These are phyloP conservation scores for Paecilomyces formosus DNA, from an alignment of 2,329 filamentous ascomycete species.

Conservation along the genomic window DNA sequence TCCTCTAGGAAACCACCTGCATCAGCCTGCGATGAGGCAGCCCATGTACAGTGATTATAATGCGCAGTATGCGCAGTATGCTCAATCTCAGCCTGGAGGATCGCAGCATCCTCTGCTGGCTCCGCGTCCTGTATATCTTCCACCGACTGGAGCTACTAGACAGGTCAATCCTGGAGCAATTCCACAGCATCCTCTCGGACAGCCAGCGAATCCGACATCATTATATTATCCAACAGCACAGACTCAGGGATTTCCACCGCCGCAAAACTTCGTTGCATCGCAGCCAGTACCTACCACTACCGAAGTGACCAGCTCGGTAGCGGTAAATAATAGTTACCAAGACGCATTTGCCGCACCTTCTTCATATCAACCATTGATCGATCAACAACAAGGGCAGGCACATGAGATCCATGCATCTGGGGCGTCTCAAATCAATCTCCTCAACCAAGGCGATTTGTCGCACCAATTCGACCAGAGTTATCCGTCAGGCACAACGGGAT, in stretches of 20 bases:
- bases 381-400: neutral
- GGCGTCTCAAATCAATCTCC: neutral
- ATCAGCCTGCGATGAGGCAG: conserved; percentile 10
- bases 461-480: neutral
- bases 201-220: conserved; percentile 5
- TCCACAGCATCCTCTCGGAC: neutral
- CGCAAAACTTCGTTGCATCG: neutral
- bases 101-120: conserved; percentile 27
- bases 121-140: conserved; percentile 17
- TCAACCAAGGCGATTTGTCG: neutral
- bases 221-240: conserved; percentile 11
- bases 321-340: neutral
- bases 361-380: neutral
- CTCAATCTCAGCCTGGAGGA: conserved; percentile 20
- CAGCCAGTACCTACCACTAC: neutral
- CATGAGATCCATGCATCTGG: conserved; percentile 7
- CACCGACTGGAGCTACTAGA: conserved; percentile 2
- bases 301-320: neutral
- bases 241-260: neutral
- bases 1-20: conserved; percentile 13
- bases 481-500: neutral
- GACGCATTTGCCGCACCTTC: neutral
- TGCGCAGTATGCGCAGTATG: conserved; percentile 11
- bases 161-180: neutral
- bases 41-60: conserved; percentile 14